phyloP scores from a whole-genome alignment of 2,329 filamentous ascomycete species.

The Westerdykella ornata region DNA sequence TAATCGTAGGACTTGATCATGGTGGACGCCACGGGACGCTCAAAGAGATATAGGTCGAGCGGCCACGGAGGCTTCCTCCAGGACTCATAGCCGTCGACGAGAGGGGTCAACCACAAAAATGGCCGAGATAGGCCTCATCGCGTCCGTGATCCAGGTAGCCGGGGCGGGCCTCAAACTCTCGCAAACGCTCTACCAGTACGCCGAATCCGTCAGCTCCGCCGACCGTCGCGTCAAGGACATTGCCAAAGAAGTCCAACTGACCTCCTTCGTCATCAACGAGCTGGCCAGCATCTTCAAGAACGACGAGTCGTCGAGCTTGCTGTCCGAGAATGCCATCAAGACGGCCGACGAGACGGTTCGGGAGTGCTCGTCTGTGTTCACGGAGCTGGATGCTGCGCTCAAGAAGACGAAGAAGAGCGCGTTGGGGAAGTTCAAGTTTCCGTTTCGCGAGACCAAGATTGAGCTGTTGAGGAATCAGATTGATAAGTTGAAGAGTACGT shows the following conservation, averaged over 20 bases:
- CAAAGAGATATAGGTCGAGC: too few species aligned
- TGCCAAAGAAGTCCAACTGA: constrained; percentile 25
- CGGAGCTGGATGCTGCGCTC: constrained; percentile 19
- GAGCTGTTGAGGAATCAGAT: constrained; percentile 24
- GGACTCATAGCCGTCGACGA: neutral
- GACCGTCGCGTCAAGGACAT: constrained; percentile 25
- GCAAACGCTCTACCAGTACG: constrained; percentile 27
- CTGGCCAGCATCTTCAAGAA: constrained; percentile 22
- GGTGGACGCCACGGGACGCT: too few species aligned
- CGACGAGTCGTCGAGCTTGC: constrained; percentile 17
- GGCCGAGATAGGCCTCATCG: constrained; percentile 24
- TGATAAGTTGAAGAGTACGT: constrained; percentile 26
- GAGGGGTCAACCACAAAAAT: constrained; percentile 8
- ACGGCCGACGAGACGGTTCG: constrained; percentile 24
- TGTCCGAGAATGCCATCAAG: constrained; percentile 20
- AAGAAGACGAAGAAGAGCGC: constrained; percentile 23
- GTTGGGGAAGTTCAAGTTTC: constrained; percentile 20
- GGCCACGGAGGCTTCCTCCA: neutral
- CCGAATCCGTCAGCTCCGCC: constrained; percentile 24
- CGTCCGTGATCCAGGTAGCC: constrained; percentile 28
- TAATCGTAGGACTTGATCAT: neutral
- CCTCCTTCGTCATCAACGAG: constrained; percentile 25
- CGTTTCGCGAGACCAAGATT: constrained; percentile 29
- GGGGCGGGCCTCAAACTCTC: constrained; percentile 26
- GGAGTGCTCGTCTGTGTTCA: constrained; percentile 23